Percentiles rank a stretch among this genome's conserved stretches.
phyloP scores from a whole-genome alignment of 1,284 basidiomycete genomes.

The Tilletia indica region DNA sequence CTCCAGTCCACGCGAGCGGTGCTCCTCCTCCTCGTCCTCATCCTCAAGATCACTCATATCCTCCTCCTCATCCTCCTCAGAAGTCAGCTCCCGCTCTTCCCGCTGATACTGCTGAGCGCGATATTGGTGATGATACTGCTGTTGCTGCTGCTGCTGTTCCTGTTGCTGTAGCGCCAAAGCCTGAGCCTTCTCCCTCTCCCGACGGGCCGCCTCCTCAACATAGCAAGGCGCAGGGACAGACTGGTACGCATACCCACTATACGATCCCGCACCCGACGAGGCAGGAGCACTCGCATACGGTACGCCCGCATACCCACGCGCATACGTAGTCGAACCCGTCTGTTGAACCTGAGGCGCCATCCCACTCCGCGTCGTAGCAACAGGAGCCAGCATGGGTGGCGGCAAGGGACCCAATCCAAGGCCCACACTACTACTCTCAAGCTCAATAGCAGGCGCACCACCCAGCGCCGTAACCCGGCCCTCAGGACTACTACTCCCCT shows the following conservation, averaged over 20 bases:
- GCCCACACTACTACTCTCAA: neutral
- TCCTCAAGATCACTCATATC: neutral
- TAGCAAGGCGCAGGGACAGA: neutral
- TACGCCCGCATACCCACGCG: neutral
- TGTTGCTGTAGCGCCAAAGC: too few relatives aligned
- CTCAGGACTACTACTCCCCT: conserved; percentile 14
- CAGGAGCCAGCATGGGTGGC: neutral
- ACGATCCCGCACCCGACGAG: neutral
- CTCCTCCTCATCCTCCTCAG: neutral
- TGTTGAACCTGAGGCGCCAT: neutral
- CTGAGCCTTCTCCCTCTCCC: too few relatives aligned
- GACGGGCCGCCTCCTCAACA: conserved; percentile 1
- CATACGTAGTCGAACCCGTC: neutral
- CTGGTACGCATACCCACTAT: neutral
- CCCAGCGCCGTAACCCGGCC: conserved; percentile 5
- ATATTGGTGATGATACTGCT: too few relatives aligned
- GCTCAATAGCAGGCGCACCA: neutral
- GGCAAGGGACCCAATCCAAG: conserved; percentile 1
- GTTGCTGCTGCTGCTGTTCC: too few relatives aligned
- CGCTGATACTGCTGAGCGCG: too few relatives aligned
- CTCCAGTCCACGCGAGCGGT: neutral
- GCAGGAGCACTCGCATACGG: neutral
- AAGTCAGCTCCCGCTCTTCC: neutral
- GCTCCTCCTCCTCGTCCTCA: neutral
- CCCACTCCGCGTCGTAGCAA: neutral